A percentile compares a stretch with the other conserved stretches of the same genome.
Evolutionary conservation across 2,329 filamentous ascomycete genomes (phyloP).

Genomic region (Sarocladium strictum): DNA sequence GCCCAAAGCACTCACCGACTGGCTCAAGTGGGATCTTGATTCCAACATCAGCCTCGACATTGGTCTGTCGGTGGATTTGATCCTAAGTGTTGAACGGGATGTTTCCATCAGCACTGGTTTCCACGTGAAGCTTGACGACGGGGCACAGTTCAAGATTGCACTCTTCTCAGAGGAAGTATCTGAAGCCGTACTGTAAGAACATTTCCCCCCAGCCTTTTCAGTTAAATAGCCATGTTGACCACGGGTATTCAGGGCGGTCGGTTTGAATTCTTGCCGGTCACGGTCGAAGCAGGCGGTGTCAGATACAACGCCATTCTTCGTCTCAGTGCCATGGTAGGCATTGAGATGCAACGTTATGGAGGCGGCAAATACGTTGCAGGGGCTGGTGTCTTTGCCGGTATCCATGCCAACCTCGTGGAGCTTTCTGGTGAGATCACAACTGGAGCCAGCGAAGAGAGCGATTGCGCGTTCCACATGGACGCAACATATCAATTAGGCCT

Average conservation of each 20-base stretch:
- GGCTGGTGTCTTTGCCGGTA: constrained; percentile 39
- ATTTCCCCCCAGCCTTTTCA: neutral
- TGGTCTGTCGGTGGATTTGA: constrained; percentile 44
- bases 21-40: no score
- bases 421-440: constrained; percentile 45
- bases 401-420: constrained; percentile 48
- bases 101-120: constrained; percentile 48
- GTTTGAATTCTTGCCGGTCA: constrained; percentile 53
- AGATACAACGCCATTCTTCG: constrained; percentile 41
- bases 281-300: constrained; percentile 33
- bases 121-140: constrained; percentile 48
- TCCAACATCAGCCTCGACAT: constrained; percentile 37
- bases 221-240: neutral
- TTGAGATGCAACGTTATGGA: constrained; percentile 24
- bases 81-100: constrained; percentile 39
- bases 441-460: constrained; percentile 14
- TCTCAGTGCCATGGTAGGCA: neutral
- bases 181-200: constrained; percentile 37
- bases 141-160: constrained; percentile 38
- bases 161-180: constrained; percentile 45
- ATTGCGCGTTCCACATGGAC: constrained; percentile 28
- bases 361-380: no score
- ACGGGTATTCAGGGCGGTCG: constrained; percentile 46
- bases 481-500: no score
- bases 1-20: no score